A percentile compares a stretch with the other conserved stretches of the same genome.
Evolutionary conservation across 441 rosid species (phyloP).

Genomic region (Eugenia klotzschiana): DNA sequence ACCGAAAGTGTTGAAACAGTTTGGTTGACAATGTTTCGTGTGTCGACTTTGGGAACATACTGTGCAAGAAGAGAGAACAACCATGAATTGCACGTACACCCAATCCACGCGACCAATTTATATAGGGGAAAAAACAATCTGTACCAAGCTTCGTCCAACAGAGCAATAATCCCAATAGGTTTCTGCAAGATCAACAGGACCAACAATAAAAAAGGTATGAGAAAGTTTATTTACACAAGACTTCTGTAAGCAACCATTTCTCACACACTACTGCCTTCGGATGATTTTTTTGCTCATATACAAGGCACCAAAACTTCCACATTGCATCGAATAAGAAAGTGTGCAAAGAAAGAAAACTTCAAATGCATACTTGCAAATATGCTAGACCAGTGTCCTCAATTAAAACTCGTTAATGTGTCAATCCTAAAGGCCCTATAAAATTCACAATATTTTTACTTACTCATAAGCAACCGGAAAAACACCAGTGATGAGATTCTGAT

Average conservation of each 20-base stretch:
- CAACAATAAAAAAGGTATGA: neutral
- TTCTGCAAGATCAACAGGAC: conserved; percentile 38
- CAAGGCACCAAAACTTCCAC: neutral
- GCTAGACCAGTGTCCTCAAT: neutral
- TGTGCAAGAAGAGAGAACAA: conserved; percentile 45
- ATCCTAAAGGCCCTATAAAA: neutral
- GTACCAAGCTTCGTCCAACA: conserved; percentile 98
- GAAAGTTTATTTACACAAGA: neutral
- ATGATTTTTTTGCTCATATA: neutral
- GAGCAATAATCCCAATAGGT: conserved; percentile 89
- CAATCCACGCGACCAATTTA: conserved; percentile 21
- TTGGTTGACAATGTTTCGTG: conserved; percentile 73
- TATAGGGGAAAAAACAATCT: conserved; percentile 12
- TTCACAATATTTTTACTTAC: neutral
- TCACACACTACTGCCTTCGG: neutral
- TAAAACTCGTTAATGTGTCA: neutral
- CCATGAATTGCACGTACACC: conserved; percentile 14
- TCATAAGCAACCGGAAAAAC: neutral
- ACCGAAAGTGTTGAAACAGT: conserved; percentile 61
- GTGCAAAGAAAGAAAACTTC: neutral
- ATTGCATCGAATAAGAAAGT: neutral
- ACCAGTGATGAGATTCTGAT: neutral
- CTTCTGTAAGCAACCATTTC: neutral
- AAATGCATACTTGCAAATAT: neutral
- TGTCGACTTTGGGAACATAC: conserved; percentile 95